Conservation (phyloP, 768 basidiomycete species). For the Termitomyces titanicus region DNA sequence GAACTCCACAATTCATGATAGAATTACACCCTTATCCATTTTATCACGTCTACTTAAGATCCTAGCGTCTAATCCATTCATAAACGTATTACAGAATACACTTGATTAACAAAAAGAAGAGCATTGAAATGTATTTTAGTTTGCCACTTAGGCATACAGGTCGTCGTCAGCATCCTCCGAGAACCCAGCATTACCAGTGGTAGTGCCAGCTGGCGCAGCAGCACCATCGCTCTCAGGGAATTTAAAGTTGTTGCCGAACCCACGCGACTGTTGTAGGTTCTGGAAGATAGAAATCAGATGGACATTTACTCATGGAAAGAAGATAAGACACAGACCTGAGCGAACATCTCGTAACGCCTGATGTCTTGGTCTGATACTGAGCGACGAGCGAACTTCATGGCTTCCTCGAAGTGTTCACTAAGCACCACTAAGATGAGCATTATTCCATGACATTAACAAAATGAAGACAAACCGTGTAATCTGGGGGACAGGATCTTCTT, state of each 20-base stretch:
- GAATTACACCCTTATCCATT: no score
- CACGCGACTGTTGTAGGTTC: constrained; percentile 89
- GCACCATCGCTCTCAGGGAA: constrained; percentile 78
- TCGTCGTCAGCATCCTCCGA: constrained; percentile 90
- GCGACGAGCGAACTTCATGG: constrained; percentile 95
- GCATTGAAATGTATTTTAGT: constrained; percentile 2
- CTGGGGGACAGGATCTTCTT: constrained; percentile 87
- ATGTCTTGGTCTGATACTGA: constrained; percentile 97
- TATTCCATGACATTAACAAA: not conserved
- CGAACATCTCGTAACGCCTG: constrained; percentile 97
- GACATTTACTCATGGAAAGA: constrained; percentile 7
- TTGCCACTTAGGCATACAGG: constrained; percentile 75
- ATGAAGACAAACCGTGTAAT: constrained; percentile 61
- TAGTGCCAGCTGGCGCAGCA: constrained; percentile 32
- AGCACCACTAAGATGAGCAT: constrained; percentile 5
- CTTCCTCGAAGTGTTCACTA: constrained; percentile 96
- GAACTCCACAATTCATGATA: not conserved
- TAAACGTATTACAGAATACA: constrained; percentile 5
- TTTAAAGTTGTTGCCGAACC: constrained; percentile 94
- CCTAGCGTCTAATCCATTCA: constrained; percentile 1
- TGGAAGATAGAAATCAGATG: constrained; percentile 25
- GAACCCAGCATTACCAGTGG: constrained; percentile 69
- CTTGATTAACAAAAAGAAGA: constrained; percentile 1
- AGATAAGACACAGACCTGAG: constrained; percentile 52
- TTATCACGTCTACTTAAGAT: not conserved